These are phyloP conservation scores for Penicillium frequentans DNA, from an alignment of 2,329 filamentous ascomycete genomes.

Conservation along the genomic window DNA sequence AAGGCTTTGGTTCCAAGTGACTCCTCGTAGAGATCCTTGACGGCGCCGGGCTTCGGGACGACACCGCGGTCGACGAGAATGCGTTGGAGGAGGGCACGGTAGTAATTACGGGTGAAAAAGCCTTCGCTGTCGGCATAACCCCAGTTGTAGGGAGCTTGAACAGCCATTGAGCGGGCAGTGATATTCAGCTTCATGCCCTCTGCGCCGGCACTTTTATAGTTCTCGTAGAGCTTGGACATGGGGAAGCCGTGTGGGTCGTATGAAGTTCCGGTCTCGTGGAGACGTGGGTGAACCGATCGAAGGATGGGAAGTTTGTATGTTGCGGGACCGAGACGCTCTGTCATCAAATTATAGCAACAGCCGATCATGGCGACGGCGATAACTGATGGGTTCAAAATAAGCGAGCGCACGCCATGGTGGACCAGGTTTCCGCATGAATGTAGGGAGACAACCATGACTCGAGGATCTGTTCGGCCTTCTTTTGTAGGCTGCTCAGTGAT, in stretches of 20 bases:
- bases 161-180: conserved; percentile 96
- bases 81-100: conserved; percentile 82
- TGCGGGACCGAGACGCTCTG: conserved; percentile 81
- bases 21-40: conserved; percentile 29
- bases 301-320: conserved; percentile 81
- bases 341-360: conserved; percentile 96
- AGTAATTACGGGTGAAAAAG: conserved; percentile 94
- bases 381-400: conserved; percentile 80
- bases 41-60: conserved; percentile 57
- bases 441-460: conserved; percentile 85
- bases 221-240: conserved; percentile 72
- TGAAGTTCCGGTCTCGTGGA: conserved; percentile 66
- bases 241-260: conserved; percentile 90
- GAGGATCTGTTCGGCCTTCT: conserved; percentile 21
- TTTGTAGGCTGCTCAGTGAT: conserved; percentile 1
- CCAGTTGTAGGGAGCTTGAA: conserved; percentile 95
- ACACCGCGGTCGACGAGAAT: conserved; percentile 87
- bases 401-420: conserved; percentile 85
- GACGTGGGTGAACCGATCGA: conserved; percentile 70
- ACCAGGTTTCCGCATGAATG: conserved; percentile 98
- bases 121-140: conserved; percentile 72
- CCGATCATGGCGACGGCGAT: conserved; percentile 92
- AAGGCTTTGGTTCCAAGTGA: conserved; percentile 48
- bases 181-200: conserved; percentile 83
- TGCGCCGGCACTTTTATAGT: conserved; percentile 54